Evolutionary conservation across 2,329 filamentous ascomycete species (phyloP), one percentile per base, ranked within the genome.

Genomic region (Leptoxyphium fumago): DNA sequence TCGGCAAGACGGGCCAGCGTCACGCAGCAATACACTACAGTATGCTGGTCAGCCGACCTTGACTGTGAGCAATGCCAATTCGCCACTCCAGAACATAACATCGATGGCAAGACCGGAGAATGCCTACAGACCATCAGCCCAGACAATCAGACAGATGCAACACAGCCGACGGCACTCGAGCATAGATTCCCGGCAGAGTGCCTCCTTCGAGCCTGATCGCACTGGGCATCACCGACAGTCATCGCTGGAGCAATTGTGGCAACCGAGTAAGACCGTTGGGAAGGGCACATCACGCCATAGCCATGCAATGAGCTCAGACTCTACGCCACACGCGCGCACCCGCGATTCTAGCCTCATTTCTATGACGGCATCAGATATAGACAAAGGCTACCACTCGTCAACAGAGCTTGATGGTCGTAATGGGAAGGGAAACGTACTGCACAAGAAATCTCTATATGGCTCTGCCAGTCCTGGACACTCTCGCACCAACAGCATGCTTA

Each of bases 331-430:
- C 2, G 56, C 56, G 29, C 55, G 58, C 29, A 44, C 42, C 4
- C 14, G 43, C 5, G 60, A 61, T 41, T 50, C 46, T 30, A 60
- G 54, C 34, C 47, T 62, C 49, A 59, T 53, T 40, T 45, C 32
- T 38, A 34, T 46, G 17, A 49, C 57, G 29, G 48, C 57, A 39
- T 63, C 65, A 45, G 84, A 93, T 48, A 62, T 85, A 13, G 91
- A 96, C 55, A 77, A 86, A 30, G 89, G 88, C 18, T 96, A 96
- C 62, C 94, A 95, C 58, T 95, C 89, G 7, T 86, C 88, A 2
- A 83, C 82, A 13, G 89, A 96, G 56, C 70, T 79, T 10, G 87
- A 95, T 50, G 75, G 75, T 38, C 77, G 82, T 46, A 78, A 76
- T 54, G 78, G 75, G 53, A 64, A 60, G 42, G 76, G 84, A 39